Evolutionary conservation across 345 rosid species (phyloP).

Genomic region (Eutrema japonicum): DNA sequence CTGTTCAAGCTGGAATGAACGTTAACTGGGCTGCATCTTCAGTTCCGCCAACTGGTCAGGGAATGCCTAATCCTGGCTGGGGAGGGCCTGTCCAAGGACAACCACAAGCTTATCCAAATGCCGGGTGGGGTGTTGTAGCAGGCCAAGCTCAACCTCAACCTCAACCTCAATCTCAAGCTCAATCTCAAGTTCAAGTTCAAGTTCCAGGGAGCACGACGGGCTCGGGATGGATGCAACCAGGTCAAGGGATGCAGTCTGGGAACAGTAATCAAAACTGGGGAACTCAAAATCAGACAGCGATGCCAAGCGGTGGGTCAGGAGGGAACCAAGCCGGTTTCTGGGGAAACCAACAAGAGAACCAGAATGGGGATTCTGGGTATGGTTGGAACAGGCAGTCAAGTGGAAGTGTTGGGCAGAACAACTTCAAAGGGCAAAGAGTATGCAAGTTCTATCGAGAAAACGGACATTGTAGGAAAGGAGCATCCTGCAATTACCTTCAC

Average conservation of each 20-base stretch:
- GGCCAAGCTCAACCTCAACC: constrained; percentile 31
- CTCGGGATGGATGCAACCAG: constrained; percentile 58
- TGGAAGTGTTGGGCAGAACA: constrained; percentile 38
- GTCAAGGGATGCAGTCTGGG: constrained; percentile 51
- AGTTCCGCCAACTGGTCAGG: constrained; percentile 55
- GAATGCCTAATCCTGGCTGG: constrained; percentile 57
- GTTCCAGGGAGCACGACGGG: constrained; percentile 43
- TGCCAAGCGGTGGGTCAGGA: constrained; percentile 54
- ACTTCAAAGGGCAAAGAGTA: constrained; percentile 61
- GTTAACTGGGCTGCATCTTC: constrained; percentile 55
- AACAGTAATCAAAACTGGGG: constrained; percentile 56
- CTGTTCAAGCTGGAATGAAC: constrained; percentile 56
- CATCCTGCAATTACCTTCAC: constrained; percentile 73
- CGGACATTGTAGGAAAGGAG: constrained; percentile 78
- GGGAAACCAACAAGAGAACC: constrained; percentile 64
- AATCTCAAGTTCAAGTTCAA: constrained; percentile 39
- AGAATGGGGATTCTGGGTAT: constrained; percentile 63
- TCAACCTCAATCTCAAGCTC: background rate
- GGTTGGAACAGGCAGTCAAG: constrained; percentile 55
- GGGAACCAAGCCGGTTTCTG: constrained; percentile 53
- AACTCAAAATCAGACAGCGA: constrained; percentile 38
- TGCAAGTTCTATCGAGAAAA: constrained; percentile 52
- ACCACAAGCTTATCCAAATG: constrained; percentile 53
- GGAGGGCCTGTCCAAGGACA: constrained; percentile 59
- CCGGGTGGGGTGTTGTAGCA: constrained; percentile 63